A percentile compares a stretch with the other conserved stretches of the same genome.
Conservation (phyloP, 2,329 filamentous ascomycete species). For the Didymella segeticola region DNA sequence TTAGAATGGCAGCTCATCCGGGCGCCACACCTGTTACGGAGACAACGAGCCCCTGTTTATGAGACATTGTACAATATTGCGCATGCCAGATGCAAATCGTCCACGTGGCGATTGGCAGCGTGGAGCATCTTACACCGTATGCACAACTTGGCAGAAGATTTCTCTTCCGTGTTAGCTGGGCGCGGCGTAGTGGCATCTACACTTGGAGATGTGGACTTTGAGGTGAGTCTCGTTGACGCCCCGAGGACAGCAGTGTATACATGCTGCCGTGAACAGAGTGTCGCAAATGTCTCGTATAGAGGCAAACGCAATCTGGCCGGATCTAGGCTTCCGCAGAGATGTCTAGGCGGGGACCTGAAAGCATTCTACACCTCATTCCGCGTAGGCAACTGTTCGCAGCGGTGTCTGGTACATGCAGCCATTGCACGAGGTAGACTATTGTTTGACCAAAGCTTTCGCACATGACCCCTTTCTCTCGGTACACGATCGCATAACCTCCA, state of each 20-base stretch:
- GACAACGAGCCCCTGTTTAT: slow-evolving; percentile 3
- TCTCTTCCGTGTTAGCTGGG: slow-evolving; percentile 2
- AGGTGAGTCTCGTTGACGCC: slow-evolving; percentile 11
- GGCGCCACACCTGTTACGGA: slow-evolving; percentile 12
- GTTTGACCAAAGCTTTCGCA: slow-evolving; percentile 9
- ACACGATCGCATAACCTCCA: slow-evolving; percentile 1
- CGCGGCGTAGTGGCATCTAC: background rate
- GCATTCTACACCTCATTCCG: slow-evolving; percentile 2
- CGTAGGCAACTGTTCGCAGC: slow-evolving; percentile 2
- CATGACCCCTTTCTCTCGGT: background rate
- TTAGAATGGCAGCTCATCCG: slow-evolving; percentile 17
- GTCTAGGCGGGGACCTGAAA: background rate
- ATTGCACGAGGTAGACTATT: background rate
- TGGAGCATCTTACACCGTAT: slow-evolving; percentile 4
- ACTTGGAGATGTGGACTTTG: slow-evolving; percentile 7
- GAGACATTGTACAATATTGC: background rate
- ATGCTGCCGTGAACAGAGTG: slow-evolving; percentile 2
- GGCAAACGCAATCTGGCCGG: slow-evolving; percentile 2
- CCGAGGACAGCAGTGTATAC: slow-evolving; percentile 9
- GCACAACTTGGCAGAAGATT: slow-evolving; percentile 3
- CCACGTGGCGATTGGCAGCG: slow-evolving; percentile 16
- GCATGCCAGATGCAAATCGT: slow-evolving; percentile 2
- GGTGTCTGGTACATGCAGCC: background rate
- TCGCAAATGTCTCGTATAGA: slow-evolving; percentile 6
- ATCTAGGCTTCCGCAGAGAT: slow-evolving; percentile 11